Base-by-base conservation (phyloP, 768 basidiomycete genomes). In the Chalciporus piperatus region DNA sequence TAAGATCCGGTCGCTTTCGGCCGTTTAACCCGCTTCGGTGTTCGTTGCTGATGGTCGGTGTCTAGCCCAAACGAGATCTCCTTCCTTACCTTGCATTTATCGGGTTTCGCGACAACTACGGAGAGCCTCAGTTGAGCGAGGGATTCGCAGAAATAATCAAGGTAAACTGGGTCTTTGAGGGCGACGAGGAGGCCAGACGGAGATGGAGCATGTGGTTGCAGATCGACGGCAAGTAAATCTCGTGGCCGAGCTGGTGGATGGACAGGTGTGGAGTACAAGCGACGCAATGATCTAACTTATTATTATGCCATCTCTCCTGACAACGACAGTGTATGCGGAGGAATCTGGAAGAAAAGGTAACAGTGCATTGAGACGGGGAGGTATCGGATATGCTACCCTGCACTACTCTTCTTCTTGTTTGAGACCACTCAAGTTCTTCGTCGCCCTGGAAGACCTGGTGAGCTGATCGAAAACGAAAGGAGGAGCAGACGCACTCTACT, bases 191-290 rank as follows among this genome's bases (percentile, higher is more conserved):
- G 54, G 88, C 92, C 59, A 75, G 72, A 50, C 75, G 61, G 50
- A 70, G 76, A 49, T 98, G 93, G 93, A 79, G 76, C 45, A 88
- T 87, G 83, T 94, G 92, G 90, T 74, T 92, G 60, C 87, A 91
- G 61, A 77, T 90, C 22, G 83, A 86, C 56, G 85, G 85, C 30
- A 85, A 84, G 67, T 87, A 57, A 73, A 40, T 16, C 43, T 32
- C 38, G 27, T 41, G 39, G 16, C 12, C 12, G 38, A 23, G 43
- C 4, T 17, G 22, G 38, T 39, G 23, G 38, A 41, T 33, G 32
- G n/a, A 42, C 16, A 17, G 11, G 12, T 37, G 5, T n/a, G 42
- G 27, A 14, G 19, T 45, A 45, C 40, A 42, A 37, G 47, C 35
- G 46, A 40, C 10, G 38, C 40, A 45, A 55, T 22, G 20, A 56